A percentile compares a stretch with the other conserved stretches of the same genome.
phyloP scores from a whole-genome alignment of 2,329 filamentous ascomycete genomes.

The Capronia coronata region DNA sequence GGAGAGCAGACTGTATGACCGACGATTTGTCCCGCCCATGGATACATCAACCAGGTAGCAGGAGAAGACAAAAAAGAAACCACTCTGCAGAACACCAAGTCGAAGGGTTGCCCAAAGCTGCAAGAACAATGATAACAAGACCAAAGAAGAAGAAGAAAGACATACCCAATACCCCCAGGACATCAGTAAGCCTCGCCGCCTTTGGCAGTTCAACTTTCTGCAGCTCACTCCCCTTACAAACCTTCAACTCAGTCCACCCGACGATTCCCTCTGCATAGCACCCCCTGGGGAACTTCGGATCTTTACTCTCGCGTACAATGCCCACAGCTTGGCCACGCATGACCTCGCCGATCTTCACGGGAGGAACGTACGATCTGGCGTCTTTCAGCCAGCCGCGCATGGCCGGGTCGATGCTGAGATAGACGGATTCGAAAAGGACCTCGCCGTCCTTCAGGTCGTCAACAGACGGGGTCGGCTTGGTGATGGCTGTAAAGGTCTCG shows the following conservation, averaged over 20 bases:
- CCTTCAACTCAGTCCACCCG: constrained; percentile 63
- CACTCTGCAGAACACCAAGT: too few species aligned
- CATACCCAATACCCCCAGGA: constrained; percentile 49
- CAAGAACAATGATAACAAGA: not conserved
- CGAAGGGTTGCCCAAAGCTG: too few species aligned
- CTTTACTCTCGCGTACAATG: constrained; percentile 57
- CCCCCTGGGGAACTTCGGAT: constrained; percentile 49
- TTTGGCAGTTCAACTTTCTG: constrained; percentile 42
- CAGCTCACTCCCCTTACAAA: constrained; percentile 49
- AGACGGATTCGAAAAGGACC: constrained; percentile 54
- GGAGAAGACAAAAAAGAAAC: too few species aligned
- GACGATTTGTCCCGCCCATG: too few species aligned
- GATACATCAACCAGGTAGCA: too few species aligned
- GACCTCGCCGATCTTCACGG: constrained; percentile 59
- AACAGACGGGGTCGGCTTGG: constrained; percentile 43
- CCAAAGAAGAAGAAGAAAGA: not conserved
- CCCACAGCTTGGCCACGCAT: constrained; percentile 61
- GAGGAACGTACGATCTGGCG: constrained; percentile 58
- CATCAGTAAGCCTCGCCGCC: constrained; percentile 51
- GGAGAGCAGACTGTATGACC: too few species aligned
- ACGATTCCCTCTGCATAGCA: constrained; percentile 50
- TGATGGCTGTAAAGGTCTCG: constrained; percentile 53
- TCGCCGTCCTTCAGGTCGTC: constrained; percentile 54
- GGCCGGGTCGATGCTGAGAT: constrained; percentile 66
- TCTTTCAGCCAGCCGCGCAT: constrained; percentile 65